These are phyloP conservation scores for Linnemannia elongata DNA, from an alignment of 192 early-diverging fungal species.

Conservation along the genomic window DNA sequence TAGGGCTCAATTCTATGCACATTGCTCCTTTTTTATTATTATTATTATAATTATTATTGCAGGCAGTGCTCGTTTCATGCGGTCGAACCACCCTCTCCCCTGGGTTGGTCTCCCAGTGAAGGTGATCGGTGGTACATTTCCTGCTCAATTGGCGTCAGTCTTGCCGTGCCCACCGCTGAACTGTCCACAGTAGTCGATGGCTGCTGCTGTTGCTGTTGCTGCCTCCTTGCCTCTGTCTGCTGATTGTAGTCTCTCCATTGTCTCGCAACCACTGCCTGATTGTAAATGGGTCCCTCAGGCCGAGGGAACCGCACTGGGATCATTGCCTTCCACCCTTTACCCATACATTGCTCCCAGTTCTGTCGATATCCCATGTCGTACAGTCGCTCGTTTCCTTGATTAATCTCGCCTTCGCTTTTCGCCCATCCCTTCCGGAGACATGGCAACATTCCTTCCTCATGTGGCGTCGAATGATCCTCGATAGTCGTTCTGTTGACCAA, in stretches of 20 bases:
- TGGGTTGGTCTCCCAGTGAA: not conserved
- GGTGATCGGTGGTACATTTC: conserved; percentile 22
- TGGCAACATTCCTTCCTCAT: conserved; percentile 56
- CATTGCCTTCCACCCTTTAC: conserved; percentile 45
- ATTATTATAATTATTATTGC: not conserved
- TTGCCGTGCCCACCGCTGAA: conserved; percentile 5
- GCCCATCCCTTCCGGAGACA: conserved; percentile 51
- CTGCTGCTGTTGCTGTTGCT: conserved; percentile 32
- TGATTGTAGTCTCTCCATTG: conserved; percentile 46
- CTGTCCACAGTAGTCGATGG: not conserved
- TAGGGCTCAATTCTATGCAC: not conserved
- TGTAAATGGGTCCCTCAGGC: conserved; percentile 37
- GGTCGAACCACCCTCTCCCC: not conserved
- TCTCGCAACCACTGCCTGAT: conserved; percentile 46
- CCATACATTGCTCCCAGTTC: conserved; percentile 68
- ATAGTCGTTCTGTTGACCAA: conserved; percentile 64
- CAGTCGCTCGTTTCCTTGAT: conserved; percentile 52
- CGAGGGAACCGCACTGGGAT: conserved; percentile 31
- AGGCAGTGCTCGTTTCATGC: not conserved
- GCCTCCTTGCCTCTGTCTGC: conserved; percentile 16
- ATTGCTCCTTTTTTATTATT: not conserved
- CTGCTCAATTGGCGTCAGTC: not conserved
- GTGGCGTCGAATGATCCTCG: conserved; percentile 57
- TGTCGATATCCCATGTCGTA: conserved; percentile 56
- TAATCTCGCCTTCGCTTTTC: conserved; percentile 50